Evolutionary conservation across 306 rosid species (phyloP).

Genomic region (Calophaca sinica): DNA sequence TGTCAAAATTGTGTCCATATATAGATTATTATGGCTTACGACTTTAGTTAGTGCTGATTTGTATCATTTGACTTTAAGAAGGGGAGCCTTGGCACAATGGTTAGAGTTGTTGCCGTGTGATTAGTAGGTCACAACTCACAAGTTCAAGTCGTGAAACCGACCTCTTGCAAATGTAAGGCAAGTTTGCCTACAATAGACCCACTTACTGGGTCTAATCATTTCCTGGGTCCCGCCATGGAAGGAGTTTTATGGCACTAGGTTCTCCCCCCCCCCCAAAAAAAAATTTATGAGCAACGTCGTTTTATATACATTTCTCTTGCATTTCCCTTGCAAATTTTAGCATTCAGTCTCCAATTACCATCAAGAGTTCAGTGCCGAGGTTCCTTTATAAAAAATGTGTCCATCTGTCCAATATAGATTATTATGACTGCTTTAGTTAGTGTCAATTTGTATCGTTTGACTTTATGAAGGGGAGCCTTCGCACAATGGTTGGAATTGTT

Average conservation of each 20-base stretch:
- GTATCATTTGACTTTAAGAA: neutral
- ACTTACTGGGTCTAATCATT: neutral
- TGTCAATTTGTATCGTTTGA: neutral
- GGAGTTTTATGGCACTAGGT: neutral
- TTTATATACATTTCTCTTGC: too few species aligned
- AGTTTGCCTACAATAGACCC: neutral
- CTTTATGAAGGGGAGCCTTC: too few species aligned
- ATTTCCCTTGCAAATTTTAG: too few species aligned
- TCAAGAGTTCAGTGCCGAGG: too few species aligned
- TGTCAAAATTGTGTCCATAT: neutral
- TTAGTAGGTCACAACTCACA: neutral
- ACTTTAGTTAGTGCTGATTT: slow-evolving; percentile 6
- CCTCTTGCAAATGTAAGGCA: neutral
- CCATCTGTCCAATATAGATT: too few species aligned
- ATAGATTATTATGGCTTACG: slow-evolving; percentile 10
- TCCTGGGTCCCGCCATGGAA: neutral
- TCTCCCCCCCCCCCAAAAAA: too few species aligned
- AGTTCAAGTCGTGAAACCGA: neutral
- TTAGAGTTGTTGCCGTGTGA: neutral
- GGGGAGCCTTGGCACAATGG: neutral
- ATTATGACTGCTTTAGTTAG: too few species aligned
- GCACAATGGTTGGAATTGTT: too few species aligned
- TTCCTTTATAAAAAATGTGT: too few species aligned
- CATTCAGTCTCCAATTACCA: too few species aligned
- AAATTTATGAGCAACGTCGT: too few species aligned